phyloP scores from a whole-genome alignment of 139 green algal species.

The Monoraphidium neglectum region DNA sequence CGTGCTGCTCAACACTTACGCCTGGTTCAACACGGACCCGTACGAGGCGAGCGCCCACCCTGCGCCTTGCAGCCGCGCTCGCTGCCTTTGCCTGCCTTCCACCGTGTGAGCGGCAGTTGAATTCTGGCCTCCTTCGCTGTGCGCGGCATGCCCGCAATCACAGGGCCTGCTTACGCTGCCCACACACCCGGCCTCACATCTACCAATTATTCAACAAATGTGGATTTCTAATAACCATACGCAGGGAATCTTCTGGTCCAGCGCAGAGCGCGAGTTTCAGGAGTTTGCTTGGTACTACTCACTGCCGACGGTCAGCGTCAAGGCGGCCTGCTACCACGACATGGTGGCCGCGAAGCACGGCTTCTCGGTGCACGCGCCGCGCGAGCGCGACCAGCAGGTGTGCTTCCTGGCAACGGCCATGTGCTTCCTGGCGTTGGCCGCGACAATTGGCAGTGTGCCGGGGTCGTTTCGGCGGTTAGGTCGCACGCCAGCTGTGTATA shows the following conservation, averaged over 20 bases:
- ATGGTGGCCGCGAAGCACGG: constrained; percentile 8
- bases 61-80: too few relatives aligned
- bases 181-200: too few relatives aligned
- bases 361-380: constrained; percentile 15
- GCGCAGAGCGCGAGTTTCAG: constrained; percentile 34
- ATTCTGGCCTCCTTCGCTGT: too few relatives aligned
- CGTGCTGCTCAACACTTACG: constrained; percentile 34
- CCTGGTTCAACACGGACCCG: constrained; percentile 19
- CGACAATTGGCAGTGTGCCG: neutral
- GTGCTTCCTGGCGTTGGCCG: neutral
- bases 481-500: too few relatives aligned
- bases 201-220: too few relatives aligned
- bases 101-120: too few relatives aligned
- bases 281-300: constrained; percentile 44
- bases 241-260: constrained; percentile 31
- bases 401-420: neutral
- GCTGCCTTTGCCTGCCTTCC: too few relatives aligned
- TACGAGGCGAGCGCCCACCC: too few relatives aligned
- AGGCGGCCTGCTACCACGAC: constrained; percentile 22
- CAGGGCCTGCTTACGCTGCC: too few relatives aligned
- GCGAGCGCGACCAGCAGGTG: neutral
- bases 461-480: neutral
- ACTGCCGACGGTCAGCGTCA: constrained; percentile 33
- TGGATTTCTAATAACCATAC: too few relatives aligned
- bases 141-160: too few relatives aligned